Percentiles rank a stretch among this genome's conserved stretches.
Evolutionary conservation across 805 yeast species (phyloP).

Genomic region (Ogataea salicorniae): DNA sequence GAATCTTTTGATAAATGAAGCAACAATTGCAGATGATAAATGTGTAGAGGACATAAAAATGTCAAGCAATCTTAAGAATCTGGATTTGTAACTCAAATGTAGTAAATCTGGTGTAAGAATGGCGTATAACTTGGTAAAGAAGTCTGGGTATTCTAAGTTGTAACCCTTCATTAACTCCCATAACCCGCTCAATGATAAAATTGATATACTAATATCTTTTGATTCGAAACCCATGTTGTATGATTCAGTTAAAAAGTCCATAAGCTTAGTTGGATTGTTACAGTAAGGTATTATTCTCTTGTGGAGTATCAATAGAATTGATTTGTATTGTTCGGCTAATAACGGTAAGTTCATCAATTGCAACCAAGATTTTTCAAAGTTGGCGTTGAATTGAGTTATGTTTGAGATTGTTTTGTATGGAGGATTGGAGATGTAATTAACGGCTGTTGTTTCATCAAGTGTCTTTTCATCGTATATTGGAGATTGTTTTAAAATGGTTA

Average conservation of each 20-base stretch:
- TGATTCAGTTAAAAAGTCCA: constrained; percentile 92
- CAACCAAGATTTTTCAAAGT: constrained; percentile 69
- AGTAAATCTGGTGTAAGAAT: constrained; percentile 71
- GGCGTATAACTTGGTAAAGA: constrained; percentile 75
- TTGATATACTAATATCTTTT: constrained; percentile 33
- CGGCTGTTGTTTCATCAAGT: constrained; percentile 30
- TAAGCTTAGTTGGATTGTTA: constrained; percentile 71
- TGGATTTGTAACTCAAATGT: constrained; percentile 73
- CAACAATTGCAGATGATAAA: constrained; percentile 74
- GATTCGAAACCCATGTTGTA: constrained; percentile 44
- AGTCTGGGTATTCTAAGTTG: constrained; percentile 89
- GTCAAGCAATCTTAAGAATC: constrained; percentile 85
- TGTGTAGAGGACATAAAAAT: constrained; percentile 83
- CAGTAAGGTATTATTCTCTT: constrained; percentile 79
- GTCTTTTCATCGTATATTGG: constrained; percentile 30
- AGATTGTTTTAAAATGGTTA: constrained; percentile 33
- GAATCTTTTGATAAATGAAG: constrained; percentile 82
- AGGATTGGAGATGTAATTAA: constrained; percentile 36
- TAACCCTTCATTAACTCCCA: constrained; percentile 77
- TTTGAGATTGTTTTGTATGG: constrained; percentile 35
- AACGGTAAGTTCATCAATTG: constrained; percentile 44
- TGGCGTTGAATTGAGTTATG: constrained; percentile 44
- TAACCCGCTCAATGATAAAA: constrained; percentile 80
- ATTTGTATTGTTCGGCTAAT: constrained; percentile 53
- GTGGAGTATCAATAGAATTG: constrained; percentile 66